Evolutionary conservation across 2,329 filamentous ascomycete species (phyloP).

Genomic region (Pestalotiopsis sp.): DNA sequence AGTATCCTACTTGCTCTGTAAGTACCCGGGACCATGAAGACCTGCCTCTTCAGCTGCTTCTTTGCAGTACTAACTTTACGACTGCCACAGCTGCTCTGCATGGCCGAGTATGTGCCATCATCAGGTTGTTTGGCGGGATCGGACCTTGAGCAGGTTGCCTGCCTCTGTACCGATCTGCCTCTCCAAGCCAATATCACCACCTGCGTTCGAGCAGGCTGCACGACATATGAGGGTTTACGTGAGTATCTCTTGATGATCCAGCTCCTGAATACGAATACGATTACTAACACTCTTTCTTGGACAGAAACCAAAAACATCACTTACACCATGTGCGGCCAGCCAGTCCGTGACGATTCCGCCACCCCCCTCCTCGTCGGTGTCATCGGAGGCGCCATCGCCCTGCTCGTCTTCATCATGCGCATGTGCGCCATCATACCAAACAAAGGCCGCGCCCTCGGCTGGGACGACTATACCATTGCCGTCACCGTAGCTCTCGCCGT

Average conservation of each 20-base stretch:
- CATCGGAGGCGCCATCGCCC: slow-evolving; percentile 18
- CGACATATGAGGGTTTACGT: slow-evolving; percentile 18
- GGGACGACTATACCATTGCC: slow-evolving; percentile 20
- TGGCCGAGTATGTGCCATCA: slow-evolving; percentile 4
- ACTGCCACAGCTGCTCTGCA: neutral
- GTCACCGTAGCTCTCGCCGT: slow-evolving; percentile 15
- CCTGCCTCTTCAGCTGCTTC: neutral
- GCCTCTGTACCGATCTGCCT: slow-evolving; percentile 13
- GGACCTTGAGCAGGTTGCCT: neutral
- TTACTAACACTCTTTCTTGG: neutral
- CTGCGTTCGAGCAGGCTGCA: slow-evolving; percentile 14
- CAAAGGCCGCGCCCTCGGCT: slow-evolving; percentile 15
- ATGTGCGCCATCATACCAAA: slow-evolving; percentile 14
- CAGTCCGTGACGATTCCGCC: slow-evolving; percentile 14
- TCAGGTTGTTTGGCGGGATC: slow-evolving; percentile 1
- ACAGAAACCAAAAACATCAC: slow-evolving; percentile 18
- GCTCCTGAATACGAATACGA: no score
- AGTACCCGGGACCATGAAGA: neutral
- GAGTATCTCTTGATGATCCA: neutral
- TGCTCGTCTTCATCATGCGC: slow-evolving; percentile 15
- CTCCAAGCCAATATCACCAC: slow-evolving; percentile 13
- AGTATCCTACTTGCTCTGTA: slow-evolving; percentile 13
- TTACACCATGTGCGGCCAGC: slow-evolving; percentile 16
- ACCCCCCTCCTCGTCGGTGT: slow-evolving; percentile 18
- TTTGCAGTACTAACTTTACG: neutral